Conservation (phyloP, 1,284 basidiomycete genomes). For the Heterobasidion annosum region DNA sequence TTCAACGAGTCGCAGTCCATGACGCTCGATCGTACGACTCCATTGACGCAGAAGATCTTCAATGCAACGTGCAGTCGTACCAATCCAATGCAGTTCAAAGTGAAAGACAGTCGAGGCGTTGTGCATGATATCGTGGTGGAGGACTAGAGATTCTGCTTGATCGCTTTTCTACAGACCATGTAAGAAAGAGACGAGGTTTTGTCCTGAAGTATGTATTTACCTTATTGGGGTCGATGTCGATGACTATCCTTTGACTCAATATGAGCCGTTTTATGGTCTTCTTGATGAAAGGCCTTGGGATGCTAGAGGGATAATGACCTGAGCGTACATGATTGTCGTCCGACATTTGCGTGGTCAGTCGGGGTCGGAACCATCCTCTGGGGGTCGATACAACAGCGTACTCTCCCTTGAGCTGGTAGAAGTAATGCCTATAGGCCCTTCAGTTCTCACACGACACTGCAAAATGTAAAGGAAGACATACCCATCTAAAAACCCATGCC, state of each 20-base stretch:
- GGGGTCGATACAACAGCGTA: conserved; percentile 64
- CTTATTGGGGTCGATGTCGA: conserved; percentile 79
- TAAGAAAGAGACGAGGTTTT: not conserved
- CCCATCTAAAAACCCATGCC: conserved; percentile 83
- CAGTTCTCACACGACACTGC: conserved; percentile 3
- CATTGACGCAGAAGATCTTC: conserved; percentile 86
- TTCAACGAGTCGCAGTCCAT: conserved; percentile 89
- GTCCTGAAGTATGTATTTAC: conserved; percentile 24
- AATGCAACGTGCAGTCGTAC: conserved; percentile 91
- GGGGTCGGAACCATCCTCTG: conserved; percentile 53
- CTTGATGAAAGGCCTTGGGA: conserved; percentile 24
- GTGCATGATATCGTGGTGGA: conserved; percentile 90
- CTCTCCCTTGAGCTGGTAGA: conserved; percentile 76
- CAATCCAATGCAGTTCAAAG: conserved; percentile 97
- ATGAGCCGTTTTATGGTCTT: conserved; percentile 60
- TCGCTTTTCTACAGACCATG: conserved; percentile 54
- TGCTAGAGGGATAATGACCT: conserved; percentile 29
- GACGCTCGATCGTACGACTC: conserved; percentile 81
- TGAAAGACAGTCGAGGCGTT: conserved; percentile 89
- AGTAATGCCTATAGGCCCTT: conserved; percentile 57
- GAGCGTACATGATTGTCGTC: not conserved
- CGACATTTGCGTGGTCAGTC: conserved; percentile 20
- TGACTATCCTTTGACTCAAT: conserved; percentile 80
- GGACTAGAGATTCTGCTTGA: conserved; percentile 78
- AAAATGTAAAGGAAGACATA: conserved; percentile 23